Evolutionary conservation across 331 rosid species (phyloP).

Genomic region (Erythrophleum ivorense): DNA sequence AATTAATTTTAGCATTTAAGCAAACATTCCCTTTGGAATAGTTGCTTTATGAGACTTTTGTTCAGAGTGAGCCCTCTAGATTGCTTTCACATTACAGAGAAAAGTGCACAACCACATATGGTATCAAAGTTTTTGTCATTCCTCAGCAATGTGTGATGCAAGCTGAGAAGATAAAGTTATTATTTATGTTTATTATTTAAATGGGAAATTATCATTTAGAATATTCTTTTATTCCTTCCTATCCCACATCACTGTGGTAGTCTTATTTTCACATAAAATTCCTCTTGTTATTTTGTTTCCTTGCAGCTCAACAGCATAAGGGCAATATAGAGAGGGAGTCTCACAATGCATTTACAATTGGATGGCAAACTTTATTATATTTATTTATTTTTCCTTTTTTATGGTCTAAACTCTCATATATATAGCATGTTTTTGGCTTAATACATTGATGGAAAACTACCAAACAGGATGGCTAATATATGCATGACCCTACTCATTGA

Average conservation of each 20-base stretch:
- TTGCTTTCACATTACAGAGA: slow-evolving; percentile 42
- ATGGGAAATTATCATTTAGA: not conserved
- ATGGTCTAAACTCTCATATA: not conserved
- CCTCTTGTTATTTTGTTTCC: slow-evolving; percentile 16
- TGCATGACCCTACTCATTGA: slow-evolving; percentile 44
- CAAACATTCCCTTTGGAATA: slow-evolving; percentile 57
- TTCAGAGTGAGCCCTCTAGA: slow-evolving; percentile 47
- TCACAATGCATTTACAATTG: slow-evolving; percentile 15
- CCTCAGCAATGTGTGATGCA: not conserved
- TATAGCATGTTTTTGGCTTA: slow-evolving; percentile 30
- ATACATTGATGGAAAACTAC: slow-evolving; percentile 44
- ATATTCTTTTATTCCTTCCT: slow-evolving; percentile 18
- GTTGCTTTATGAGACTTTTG: slow-evolving; percentile 59
- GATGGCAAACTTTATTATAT: not conserved
- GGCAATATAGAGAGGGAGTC: slow-evolving; percentile 4
- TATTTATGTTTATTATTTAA: not conserved
- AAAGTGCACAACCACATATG: slow-evolving; percentile 36
- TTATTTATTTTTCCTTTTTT: not conserved
- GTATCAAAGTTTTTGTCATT: slow-evolving; percentile 40
- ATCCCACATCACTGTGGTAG: slow-evolving; percentile 30
- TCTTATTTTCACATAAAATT: slow-evolving; percentile 22
- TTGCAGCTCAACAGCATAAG: not conserved
- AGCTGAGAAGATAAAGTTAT: not conserved
- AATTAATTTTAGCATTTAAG: slow-evolving; percentile 63
- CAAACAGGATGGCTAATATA: slow-evolving; percentile 36